Evolutionary conservation across 495 filamentous ascomycete species (phyloP), one percentile per base, ranked within the genome.

Genomic region (Bathelium albidoporum): DNA sequence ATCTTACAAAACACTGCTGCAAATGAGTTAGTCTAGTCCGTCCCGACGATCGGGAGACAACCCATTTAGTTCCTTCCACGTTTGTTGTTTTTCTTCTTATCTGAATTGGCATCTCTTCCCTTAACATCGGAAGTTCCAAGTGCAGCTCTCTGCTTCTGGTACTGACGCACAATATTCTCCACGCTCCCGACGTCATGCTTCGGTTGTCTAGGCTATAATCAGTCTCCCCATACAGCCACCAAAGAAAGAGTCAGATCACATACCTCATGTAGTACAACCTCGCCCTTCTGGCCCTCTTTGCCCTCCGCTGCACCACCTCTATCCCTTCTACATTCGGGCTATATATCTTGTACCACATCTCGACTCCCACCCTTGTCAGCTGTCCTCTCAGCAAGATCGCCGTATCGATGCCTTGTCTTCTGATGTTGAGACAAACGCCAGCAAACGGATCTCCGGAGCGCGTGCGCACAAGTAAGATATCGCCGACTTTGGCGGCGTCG

Each of bases 291-390:
- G 89, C 89, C 75, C 90, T 83, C 86, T 89, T 91, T 74, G 81
- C 79, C 61, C 81, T 81, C 60, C 92, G 81, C 84, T 96, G 87
- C 74, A 97, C 89, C 66, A 99, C 86, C 78, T 99, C 95, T 70
- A 99, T 88, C 63, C 89, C 89, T 69, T 88, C 82, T 59, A 97
- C 87, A 73, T 89, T 89, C 64, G 91, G 91, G 66, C 81, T 87
- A 78, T 90, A 97, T 59, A 96, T 78, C 82, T 97, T 99, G 72
- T 87, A 89, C 83, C 90, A 96, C 90, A 96, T 91, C 83, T 99
- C 94, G n/a, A 96, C 91, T 55, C 90, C 89, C 5, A 94, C 83
- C 61, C 87, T 81, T 49, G 85, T 86, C 61, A 99, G 73, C 66
- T 92, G 83, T 69, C 91, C 92, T 29, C 94, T 81, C 60, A 99